phyloP scores from a whole-genome alignment of 176 grass and related monocot species.

The Triticum urartu region DNA sequence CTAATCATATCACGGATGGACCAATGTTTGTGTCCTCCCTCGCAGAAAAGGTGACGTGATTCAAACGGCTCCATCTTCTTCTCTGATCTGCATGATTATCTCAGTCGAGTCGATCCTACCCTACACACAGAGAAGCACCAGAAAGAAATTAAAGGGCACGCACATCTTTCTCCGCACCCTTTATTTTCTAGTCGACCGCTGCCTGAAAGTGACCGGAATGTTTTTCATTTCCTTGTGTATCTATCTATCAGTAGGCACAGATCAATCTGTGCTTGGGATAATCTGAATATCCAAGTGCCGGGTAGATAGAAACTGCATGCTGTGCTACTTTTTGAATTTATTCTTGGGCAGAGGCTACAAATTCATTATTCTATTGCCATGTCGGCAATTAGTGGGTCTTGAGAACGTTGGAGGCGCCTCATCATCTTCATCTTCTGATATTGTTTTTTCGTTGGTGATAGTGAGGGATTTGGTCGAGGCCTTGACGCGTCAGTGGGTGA shows the following conservation, averaged over 20 bases:
- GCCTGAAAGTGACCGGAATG: background rate
- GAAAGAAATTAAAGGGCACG: too few relatives aligned
- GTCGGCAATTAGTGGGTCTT: background rate
- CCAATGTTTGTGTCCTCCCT: background rate
- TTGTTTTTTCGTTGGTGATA: background rate
- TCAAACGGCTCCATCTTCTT: conserved; percentile 33
- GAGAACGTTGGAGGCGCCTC: background rate
- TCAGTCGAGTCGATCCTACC: background rate
- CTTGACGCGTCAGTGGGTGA: background rate
- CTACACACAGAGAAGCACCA: background rate
- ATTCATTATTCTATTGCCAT: background rate
- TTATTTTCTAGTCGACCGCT: background rate
- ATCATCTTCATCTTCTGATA: background rate
- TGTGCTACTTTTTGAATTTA: background rate
- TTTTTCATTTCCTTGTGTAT: background rate
- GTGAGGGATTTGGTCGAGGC: background rate
- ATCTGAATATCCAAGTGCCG: background rate
- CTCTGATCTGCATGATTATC: background rate
- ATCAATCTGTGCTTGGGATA: background rate
- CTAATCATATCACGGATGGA: background rate
- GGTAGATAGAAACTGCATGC: background rate
- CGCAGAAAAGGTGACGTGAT: conserved; percentile 42
- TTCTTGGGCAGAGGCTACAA: too few relatives aligned
- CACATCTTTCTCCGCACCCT: background rate
- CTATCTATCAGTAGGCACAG: background rate